A percentile compares a stretch with the other conserved stretches of the same genome.
Conservation (phyloP, 2,329 filamentous ascomycete species). For the Hymenoscyphus scutula region DNA sequence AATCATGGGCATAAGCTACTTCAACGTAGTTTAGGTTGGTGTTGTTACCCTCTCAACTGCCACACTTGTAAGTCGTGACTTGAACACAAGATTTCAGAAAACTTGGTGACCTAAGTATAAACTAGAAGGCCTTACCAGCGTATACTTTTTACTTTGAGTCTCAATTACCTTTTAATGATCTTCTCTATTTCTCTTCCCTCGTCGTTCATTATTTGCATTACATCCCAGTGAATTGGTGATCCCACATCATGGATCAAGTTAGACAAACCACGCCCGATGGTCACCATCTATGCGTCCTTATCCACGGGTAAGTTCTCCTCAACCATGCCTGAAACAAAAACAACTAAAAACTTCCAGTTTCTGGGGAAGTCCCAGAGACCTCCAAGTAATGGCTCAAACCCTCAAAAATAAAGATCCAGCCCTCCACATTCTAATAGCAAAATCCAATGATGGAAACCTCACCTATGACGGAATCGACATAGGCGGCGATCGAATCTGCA, state of each 20-base stretch:
- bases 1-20: background rate
- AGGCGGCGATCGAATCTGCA: slow-evolving; percentile 64
- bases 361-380: slow-evolving; percentile 77
- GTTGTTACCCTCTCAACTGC: background rate
- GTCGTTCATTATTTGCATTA: background rate
- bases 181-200: background rate
- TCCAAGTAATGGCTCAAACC: slow-evolving; percentile 64
- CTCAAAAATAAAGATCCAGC: slow-evolving; percentile 59
- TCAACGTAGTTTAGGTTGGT: background rate
- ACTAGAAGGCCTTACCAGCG: background rate
- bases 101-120: background rate
- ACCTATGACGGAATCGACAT: slow-evolving; percentile 70
- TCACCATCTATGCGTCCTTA: slow-evolving; percentile 72
- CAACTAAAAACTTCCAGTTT: slow-evolving; percentile 46
- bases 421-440: slow-evolving; percentile 68
- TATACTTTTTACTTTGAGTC: background rate
- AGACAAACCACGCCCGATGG: slow-evolving; percentile 51
- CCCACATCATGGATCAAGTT: slow-evolving; percentile 45
- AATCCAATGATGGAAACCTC: slow-evolving; percentile 70
- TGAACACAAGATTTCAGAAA: background rate
- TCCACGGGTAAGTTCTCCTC: slow-evolving; percentile 54
- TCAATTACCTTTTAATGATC: background rate
- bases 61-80: background rate
- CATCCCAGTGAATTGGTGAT: background rate
- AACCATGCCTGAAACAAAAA: slow-evolving; percentile 1